Conservation (phyloP, 768 basidiomycete species). For the Russula griseocarnosa region DNA sequence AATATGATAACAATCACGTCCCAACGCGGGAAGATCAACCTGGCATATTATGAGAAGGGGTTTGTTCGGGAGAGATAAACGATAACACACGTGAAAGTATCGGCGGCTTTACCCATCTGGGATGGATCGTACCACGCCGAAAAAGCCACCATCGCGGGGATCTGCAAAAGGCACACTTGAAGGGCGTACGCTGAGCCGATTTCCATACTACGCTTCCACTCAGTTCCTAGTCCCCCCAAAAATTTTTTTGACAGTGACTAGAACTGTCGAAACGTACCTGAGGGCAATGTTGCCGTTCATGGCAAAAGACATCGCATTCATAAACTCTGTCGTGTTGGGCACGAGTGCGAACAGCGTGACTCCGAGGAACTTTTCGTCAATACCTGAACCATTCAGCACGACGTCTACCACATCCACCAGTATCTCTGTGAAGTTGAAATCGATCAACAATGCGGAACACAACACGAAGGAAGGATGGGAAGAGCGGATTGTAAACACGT, state of each 20-base stretch:
- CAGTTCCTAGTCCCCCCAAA: not conserved
- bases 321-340: conserved; percentile 98
- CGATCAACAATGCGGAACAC: not conserved
- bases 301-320: conserved; percentile 99
- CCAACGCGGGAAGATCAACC: conserved; percentile 97
- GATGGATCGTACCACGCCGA: conserved; percentile 90
- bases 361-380: conserved; percentile 97
- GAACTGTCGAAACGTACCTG: conserved; percentile 50
- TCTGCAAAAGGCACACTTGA: conserved; percentile 95
- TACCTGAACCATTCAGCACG: conserved; percentile 82
- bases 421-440: conserved; percentile 54
- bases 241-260: not conserved
- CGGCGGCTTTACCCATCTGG: conserved; percentile 79
- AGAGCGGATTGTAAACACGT: conserved; percentile 32
- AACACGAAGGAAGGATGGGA: not conserved
- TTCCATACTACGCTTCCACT: conserved; percentile 73
- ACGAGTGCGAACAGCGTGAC: conserved; percentile 95
- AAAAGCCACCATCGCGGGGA: conserved; percentile 98
- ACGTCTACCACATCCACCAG: conserved; percentile 95
- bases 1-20: conserved; percentile 93
- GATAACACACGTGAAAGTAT: conserved; percentile 82
- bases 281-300: conserved; percentile 95
- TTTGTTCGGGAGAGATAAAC: not conserved
- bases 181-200: conserved; percentile 98
- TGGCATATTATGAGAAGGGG: conserved; percentile 34